Evolutionary conservation across 2,329 filamentous ascomycete genomes (phyloP).

Genomic region (Penicillium sp.): DNA sequence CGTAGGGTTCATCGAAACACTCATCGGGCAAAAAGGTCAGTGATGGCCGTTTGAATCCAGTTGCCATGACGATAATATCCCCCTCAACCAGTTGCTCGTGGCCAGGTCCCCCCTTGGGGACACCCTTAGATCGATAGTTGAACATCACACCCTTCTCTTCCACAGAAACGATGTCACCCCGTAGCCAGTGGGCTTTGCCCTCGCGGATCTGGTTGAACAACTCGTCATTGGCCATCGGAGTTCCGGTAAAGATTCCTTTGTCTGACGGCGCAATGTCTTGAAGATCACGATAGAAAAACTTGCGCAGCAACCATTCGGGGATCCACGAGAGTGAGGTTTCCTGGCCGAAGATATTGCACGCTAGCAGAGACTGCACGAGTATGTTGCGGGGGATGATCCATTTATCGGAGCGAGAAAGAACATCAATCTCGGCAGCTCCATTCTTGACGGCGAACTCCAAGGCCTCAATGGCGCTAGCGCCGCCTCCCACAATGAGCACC

Average conservation of each 20-base stretch:
- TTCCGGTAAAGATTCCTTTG: constrained; percentile 72
- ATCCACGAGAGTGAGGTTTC: constrained; percentile 75
- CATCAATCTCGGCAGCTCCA: constrained; percentile 65
- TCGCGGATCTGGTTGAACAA: constrained; percentile 71
- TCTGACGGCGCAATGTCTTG: constrained; percentile 66
- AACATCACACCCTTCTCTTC: constrained; percentile 64
- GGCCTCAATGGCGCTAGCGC: constrained; percentile 77
- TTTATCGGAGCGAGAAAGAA: constrained; percentile 75
- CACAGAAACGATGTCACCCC: constrained; percentile 72
- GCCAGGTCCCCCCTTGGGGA: constrained; percentile 73
- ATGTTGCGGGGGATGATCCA: constrained; percentile 85
- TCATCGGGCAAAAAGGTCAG: constrained; percentile 71
- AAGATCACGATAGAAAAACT: constrained; percentile 80
- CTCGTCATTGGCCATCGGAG: constrained; percentile 83
- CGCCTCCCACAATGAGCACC: constrained; percentile 72
- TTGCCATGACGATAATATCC: constrained; percentile 79
- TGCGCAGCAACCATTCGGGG: constrained; percentile 69
- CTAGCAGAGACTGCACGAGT: constrained; percentile 68
- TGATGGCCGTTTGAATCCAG: constrained; percentile 72
- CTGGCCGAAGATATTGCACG: constrained; percentile 74
- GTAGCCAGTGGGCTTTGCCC: constrained; percentile 73
- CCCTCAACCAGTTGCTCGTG: constrained; percentile 63
- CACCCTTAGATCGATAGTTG: constrained; percentile 68
- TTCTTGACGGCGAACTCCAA: constrained; percentile 72
- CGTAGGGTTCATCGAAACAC: constrained; percentile 69